Evolutionary conservation across 2,329 filamentous ascomycete genomes (phyloP).

Genomic region (Paraconiothyrium brasiliense): DNA sequence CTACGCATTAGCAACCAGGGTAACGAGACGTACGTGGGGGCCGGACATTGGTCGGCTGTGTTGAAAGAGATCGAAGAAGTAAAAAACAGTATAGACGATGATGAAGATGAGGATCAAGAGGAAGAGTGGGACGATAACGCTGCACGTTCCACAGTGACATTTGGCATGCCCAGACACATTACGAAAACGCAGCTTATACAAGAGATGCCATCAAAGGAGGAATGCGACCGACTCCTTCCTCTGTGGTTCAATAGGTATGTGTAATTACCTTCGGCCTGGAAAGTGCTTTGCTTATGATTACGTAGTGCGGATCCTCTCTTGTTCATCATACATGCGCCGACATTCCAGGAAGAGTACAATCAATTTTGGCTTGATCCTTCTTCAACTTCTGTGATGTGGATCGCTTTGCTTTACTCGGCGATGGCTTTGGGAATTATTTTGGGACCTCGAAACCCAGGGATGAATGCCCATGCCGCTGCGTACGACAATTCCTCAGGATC

Average conservation of each 20-base stretch:
- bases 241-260: conserved; percentile 34
- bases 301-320: conserved; percentile 31
- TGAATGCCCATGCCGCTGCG: conserved; percentile 24
- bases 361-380: conserved; percentile 33
- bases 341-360: conserved; percentile 37
- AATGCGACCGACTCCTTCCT: conserved; percentile 35
- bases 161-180: conserved; percentile 30
- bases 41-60: conserved; percentile 37
- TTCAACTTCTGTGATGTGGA: conserved; percentile 32
- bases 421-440: conserved; percentile 35
- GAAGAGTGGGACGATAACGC: conserved; percentile 30
- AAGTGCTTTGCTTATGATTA: background rate
- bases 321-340: conserved; percentile 34
- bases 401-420: conserved; percentile 28
- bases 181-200: conserved; percentile 33
- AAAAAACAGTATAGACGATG: conserved; percentile 36
- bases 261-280: background rate
- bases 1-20: conserved; percentile 29
- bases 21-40: conserved; percentile 34
- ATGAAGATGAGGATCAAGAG: conserved; percentile 25
- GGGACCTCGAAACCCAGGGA: conserved; percentile 32
- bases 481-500: conserved; percentile 21
- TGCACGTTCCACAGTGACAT: conserved; percentile 32
- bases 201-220: conserved; percentile 36
- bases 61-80: conserved; percentile 42